Evolutionary conservation across 345 rosid species (phyloP).

Genomic region (Pugionium cornutum): DNA sequence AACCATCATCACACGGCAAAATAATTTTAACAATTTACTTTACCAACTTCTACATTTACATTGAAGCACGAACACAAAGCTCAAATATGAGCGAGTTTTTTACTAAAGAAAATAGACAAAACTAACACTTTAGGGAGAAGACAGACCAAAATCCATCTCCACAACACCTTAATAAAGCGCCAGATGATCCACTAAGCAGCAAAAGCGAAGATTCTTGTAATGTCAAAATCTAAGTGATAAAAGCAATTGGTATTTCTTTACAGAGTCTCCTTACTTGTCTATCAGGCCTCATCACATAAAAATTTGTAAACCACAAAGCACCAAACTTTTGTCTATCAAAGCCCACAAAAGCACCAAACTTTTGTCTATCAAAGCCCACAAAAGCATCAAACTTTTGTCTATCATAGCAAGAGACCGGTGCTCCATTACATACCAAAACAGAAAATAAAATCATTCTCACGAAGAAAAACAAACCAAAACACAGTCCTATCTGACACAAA

Average conservation of each 20-base stretch:
- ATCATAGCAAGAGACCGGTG: neutral
- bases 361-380: neutral
- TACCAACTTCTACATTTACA: neutral
- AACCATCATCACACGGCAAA: too few relatives aligned
- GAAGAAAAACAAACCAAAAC: neutral
- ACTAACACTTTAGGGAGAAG: too few relatives aligned
- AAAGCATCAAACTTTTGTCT: neutral
- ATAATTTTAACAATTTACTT: neutral
- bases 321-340: too few relatives aligned
- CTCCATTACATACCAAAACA: neutral
- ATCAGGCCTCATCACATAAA: conserved; percentile 15
- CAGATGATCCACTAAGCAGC: too few relatives aligned
- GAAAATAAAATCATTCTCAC: neutral
- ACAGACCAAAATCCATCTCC: too few relatives aligned
- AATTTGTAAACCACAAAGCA: neutral
- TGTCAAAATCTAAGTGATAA: too few relatives aligned
- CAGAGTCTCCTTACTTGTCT: conserved; percentile 7
- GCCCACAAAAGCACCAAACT: conserved; percentile 5
- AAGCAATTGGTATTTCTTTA: neutral
- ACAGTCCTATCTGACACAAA: conserved; percentile 17
- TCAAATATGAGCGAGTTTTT: neutral
- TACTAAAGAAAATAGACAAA: too few relatives aligned
- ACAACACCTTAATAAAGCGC: too few relatives aligned
- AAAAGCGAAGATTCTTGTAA: too few relatives aligned
- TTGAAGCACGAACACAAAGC: neutral